Evolutionary conservation across 441 rosid genomes (phyloP).

Genomic region (Erodium moschatum): DNA sequence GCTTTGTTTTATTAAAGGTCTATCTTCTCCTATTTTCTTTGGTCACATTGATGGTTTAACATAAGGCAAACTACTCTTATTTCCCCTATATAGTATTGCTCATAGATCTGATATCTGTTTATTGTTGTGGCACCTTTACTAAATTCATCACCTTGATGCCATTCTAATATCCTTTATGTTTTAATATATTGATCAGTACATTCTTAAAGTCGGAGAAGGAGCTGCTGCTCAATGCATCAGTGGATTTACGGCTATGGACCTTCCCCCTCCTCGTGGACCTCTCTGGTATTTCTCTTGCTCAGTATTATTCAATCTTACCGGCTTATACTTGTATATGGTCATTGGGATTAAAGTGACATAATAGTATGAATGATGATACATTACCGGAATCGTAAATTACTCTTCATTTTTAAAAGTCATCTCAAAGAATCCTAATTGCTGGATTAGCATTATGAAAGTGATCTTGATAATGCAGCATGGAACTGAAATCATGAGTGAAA

Average conservation of each 20-base stretch:
- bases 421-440: too few species aligned
- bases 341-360: too few species aligned
- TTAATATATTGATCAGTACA: constrained; percentile 40
- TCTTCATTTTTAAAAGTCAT: too few species aligned
- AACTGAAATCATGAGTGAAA: too few species aligned
- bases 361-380: too few species aligned
- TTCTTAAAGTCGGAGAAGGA: constrained; percentile 57
- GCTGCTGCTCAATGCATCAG: constrained; percentile 55
- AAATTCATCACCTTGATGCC: background rate
- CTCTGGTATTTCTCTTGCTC: constrained; percentile 37
- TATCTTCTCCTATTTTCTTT: background rate
- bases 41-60: background rate
- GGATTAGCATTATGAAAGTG: too few species aligned
- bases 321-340: too few species aligned
- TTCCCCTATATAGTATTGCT: background rate
- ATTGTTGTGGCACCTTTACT: background rate
- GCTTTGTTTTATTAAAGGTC: constrained; percentile 19
- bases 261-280: constrained; percentile 64
- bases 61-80: background rate
- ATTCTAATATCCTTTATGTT: background rate
- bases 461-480: too few species aligned
- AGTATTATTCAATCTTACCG: too few species aligned
- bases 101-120: background rate
- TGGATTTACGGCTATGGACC: constrained; percentile 56
- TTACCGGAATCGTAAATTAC: too few species aligned